phyloP scores from a whole-genome alignment of 2,329 filamentous ascomycete genomes.

The Fonsecaea monophora region DNA sequence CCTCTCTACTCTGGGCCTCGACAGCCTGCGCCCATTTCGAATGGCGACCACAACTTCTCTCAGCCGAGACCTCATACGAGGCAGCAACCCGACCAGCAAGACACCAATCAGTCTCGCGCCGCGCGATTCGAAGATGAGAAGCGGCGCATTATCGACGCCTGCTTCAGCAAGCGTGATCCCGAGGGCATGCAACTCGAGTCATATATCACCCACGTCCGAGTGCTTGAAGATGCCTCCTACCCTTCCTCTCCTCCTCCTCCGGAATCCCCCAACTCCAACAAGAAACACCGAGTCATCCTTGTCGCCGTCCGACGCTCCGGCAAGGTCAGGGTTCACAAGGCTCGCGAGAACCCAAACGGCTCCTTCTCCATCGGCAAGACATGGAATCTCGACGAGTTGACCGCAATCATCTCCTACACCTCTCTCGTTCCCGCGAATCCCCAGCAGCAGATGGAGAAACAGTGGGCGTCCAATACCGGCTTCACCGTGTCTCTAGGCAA shows the following conservation, averaged over 20 bases:
- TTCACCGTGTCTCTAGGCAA: slow-evolving; percentile 91
- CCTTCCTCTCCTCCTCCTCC: slow-evolving; percentile 86
- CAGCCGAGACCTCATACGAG: slow-evolving; percentile 19
- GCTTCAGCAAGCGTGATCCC: slow-evolving; percentile 86
- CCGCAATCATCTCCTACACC: slow-evolving; percentile 80
- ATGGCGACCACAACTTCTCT: slow-evolving; percentile 26
- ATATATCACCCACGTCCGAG: slow-evolving; percentile 96
- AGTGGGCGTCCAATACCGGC: slow-evolving; percentile 82
- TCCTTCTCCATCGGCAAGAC: slow-evolving; percentile 98
- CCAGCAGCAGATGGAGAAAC: slow-evolving; percentile 66
- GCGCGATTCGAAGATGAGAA: slow-evolving; percentile 98
- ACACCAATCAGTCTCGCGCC: slow-evolving; percentile 57
- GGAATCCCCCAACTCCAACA: slow-evolving; percentile 72
- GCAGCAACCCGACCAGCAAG: slow-evolving; percentile 17
- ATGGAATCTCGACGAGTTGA: slow-evolving; percentile 92
- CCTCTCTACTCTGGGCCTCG: slow-evolving; percentile 28
- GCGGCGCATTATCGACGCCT: slow-evolving; percentile 89
- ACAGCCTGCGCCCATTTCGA: slow-evolving; percentile 26
- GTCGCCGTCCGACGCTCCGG: slow-evolving; percentile 92
- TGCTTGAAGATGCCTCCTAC: slow-evolving; percentile 83
- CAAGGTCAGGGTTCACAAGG: slow-evolving; percentile 93
- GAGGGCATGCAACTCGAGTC: slow-evolving; percentile 87
- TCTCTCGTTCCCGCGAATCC: slow-evolving; percentile 64
- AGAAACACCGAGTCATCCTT: slow-evolving; percentile 91
- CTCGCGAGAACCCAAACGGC: slow-evolving; percentile 90